Conservation (phyloP, 2,329 filamentous ascomycete species). For the Fragosphaeria purpurea region DNA sequence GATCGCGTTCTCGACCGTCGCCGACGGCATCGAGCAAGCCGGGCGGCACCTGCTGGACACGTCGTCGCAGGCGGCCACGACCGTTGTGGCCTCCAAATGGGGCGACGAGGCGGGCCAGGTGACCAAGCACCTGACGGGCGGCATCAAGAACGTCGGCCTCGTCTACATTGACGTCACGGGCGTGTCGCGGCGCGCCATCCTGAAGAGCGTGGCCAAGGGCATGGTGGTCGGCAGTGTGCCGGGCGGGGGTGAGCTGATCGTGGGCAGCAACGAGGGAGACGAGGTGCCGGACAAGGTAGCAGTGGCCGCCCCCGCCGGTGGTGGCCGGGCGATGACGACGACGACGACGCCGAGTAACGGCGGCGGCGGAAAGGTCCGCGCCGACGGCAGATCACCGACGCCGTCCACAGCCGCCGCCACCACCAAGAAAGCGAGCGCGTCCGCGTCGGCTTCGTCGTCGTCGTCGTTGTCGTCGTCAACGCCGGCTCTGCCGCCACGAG, state of each 20-base stretch:
- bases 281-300: conserved; percentile 8
- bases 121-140: conserved; percentile 65
- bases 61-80: conserved; percentile 68
- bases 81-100: conserved; percentile 82
- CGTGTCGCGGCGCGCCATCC: conserved; percentile 76
- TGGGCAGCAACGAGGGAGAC: conserved; percentile 46
- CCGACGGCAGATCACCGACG: too few relatives aligned
- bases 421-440: conserved; percentile 33
- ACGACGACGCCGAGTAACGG: conserved; percentile 20
- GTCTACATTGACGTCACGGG: conserved; percentile 96
- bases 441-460: conserved; percentile 24
- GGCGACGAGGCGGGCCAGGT: conserved; percentile 76
- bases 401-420: too few relatives aligned
- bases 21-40: conserved; percentile 85
- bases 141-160: conserved; percentile 90
- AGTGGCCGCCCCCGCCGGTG: too few relatives aligned
- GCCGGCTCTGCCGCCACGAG: too few relatives aligned
- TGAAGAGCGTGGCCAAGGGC: conserved; percentile 92
- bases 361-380: too few relatives aligned
- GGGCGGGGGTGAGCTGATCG: conserved; percentile 62
- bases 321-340: conserved; percentile 39
- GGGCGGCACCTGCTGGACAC: conserved; percentile 67
- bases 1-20: conserved; percentile 92
- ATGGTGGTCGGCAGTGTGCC: conserved; percentile 82
- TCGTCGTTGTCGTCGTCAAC: conserved; percentile 7